phyloP scores from a whole-genome alignment of 805 yeast species.

The Myxozyma kluyveri region DNA sequence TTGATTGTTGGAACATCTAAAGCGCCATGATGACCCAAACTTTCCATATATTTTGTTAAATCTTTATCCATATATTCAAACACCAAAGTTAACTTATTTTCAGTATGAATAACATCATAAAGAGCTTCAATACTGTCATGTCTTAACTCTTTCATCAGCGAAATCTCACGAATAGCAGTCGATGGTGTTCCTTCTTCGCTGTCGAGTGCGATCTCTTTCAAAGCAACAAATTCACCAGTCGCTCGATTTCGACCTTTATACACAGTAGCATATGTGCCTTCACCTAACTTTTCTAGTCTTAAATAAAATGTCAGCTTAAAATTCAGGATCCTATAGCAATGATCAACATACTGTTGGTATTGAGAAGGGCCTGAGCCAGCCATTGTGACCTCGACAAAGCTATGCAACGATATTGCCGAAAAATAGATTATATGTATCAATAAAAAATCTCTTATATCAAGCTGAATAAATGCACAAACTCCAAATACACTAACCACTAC shows the following conservation, averaged over 20 bases:
- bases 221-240: constrained; percentile 86
- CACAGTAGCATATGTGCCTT: constrained; percentile 98
- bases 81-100: constrained; percentile 88
- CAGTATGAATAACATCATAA: constrained; percentile 95
- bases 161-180: constrained; percentile 94
- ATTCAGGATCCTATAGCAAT: not conserved
- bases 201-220: constrained; percentile 91
- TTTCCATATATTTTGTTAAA: constrained; percentile 90
- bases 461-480: too few species aligned
- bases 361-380: not conserved
- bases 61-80: constrained; percentile 93
- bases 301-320: not conserved
- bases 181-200: constrained; percentile 98
- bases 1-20: constrained; percentile 71
- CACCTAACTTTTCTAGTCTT: constrained; percentile 79
- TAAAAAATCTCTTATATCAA: too few species aligned
- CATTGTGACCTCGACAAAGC: too few species aligned
- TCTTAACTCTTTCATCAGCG: constrained; percentile 89
- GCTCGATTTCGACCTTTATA: constrained; percentile 86
- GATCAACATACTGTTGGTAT: constrained; percentile 10
- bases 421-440: too few species aligned
- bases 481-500: too few species aligned
- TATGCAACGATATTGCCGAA: too few species aligned
- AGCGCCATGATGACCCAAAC: constrained; percentile 72
- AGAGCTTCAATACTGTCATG: constrained; percentile 89